These are phyloP conservation scores for Aspergillus novoparasiticus DNA, from an alignment of 2,329 filamentous ascomycete species.

Conservation along the genomic window DNA sequence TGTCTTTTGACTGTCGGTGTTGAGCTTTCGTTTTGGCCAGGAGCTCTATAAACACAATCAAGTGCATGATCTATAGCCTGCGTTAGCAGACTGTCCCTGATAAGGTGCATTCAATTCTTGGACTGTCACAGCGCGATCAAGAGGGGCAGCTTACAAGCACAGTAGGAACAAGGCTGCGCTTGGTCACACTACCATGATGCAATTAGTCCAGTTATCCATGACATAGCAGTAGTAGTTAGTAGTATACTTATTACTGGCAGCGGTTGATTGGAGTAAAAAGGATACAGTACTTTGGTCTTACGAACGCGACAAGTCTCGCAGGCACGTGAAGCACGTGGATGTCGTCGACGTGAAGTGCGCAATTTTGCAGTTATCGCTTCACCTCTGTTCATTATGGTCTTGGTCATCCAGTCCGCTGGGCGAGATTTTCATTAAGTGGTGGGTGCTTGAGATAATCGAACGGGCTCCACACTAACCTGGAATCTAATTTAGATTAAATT, in stretches of 20 bases:
- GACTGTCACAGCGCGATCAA: background rate
- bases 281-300: slow-evolving; percentile 23
- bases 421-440: background rate
- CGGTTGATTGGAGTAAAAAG: background rate
- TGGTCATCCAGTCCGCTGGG: background rate
- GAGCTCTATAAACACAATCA: slow-evolving; percentile 19
- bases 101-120: background rate
- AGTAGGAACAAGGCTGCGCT: slow-evolving; percentile 23
- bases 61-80: slow-evolving; percentile 19
- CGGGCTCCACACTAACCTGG: background rate
- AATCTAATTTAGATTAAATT: background rate
- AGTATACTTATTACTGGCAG: background rate
- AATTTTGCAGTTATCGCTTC: slow-evolving; percentile 14
- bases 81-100: background rate
- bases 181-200: slow-evolving; percentile 19
- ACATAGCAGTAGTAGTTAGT: background rate
- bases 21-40: slow-evolving; percentile 8
- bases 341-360: slow-evolving; percentile 15
- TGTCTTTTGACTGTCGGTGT: slow-evolving; percentile 11
- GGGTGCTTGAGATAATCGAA: background rate
- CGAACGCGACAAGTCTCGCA: slow-evolving; percentile 29
- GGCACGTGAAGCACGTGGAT: slow-evolving; percentile 24
- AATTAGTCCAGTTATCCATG: background rate
- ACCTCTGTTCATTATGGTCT: background rate
- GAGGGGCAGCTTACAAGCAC: slow-evolving; percentile 20